A percentile compares a stretch with the other conserved stretches of the same genome.
Evolutionary conservation across 306 rosid genomes (phyloP).

Genomic region (Quercus suber): DNA sequence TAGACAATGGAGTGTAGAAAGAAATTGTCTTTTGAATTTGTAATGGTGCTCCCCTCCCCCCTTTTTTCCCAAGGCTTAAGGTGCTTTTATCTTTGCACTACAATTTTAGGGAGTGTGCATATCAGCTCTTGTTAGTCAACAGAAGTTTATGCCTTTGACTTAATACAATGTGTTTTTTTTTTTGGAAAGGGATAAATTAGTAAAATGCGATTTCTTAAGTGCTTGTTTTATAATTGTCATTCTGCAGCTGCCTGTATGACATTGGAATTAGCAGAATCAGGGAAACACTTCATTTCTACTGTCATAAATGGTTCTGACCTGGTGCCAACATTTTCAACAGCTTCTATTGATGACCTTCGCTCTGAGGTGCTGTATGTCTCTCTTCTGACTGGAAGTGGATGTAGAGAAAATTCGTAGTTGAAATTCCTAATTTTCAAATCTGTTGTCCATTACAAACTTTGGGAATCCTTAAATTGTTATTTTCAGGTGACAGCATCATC

Average conservation of each 20-base stretch:
- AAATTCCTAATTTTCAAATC: background rate
- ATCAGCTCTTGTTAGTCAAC: background rate
- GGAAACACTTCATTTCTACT: constrained; percentile 85
- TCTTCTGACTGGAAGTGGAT: constrained; percentile 15
- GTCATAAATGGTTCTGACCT: constrained; percentile 89
- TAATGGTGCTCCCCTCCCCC: background rate
- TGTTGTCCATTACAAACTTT: background rate
- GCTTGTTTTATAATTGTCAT: constrained; percentile 20
- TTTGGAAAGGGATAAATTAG: too few relatives aligned
- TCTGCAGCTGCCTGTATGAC: constrained; percentile 98
- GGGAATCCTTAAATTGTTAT: constrained; percentile 7
- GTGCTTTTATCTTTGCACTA: background rate
- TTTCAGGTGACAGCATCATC: constrained; percentile 87
- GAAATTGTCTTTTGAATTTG: background rate
- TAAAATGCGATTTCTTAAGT: background rate
- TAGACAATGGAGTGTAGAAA: background rate
- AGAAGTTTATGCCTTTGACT: background rate
- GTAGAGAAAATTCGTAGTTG: background rate
- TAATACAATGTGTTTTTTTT: background rate
- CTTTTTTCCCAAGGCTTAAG: background rate
- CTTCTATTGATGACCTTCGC: constrained; percentile 88
- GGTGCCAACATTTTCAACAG: constrained; percentile 93
- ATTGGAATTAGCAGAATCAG: constrained; percentile 96
- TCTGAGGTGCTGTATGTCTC: constrained; percentile 61
- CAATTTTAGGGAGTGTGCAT: background rate